phyloP scores from a whole-genome alignment of 2,329 filamentous ascomycete genomes.

The Exophiala alcalophila region DNA sequence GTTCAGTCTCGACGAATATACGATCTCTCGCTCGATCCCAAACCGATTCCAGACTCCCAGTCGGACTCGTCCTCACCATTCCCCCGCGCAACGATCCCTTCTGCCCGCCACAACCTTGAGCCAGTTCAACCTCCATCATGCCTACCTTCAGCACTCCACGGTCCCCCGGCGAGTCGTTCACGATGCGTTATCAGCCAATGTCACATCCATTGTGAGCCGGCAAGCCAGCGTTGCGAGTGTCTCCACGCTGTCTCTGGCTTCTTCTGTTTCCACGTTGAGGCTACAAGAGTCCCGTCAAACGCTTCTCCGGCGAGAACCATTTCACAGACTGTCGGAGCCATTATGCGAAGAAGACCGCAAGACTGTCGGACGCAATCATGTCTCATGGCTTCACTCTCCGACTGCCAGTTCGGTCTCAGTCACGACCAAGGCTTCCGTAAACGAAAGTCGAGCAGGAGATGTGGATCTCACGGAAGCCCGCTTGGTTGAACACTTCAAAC shows the following conservation, averaged over 20 bases:
- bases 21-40: slow-evolving; percentile 15
- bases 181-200: slow-evolving; percentile 9
- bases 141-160: slow-evolving; percentile 22
- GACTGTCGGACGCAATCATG: slow-evolving; percentile 12
- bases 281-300: slow-evolving; percentile 21
- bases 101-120: slow-evolving; percentile 26
- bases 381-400: slow-evolving; percentile 24
- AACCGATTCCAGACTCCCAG: slow-evolving; percentile 17
- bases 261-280: slow-evolving; percentile 22
- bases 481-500: slow-evolving; percentile 32
- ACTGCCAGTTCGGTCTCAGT: slow-evolving; percentile 15
- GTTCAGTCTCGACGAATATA: slow-evolving; percentile 21
- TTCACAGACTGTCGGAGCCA: not conserved
- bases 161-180: slow-evolving; percentile 12
- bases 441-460: not conserved
- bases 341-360: not conserved
- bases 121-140: slow-evolving; percentile 25
- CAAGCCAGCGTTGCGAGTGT: slow-evolving; percentile 25
- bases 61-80: not conserved
- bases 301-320: slow-evolving; percentile 1
- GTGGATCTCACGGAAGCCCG: slow-evolving; percentile 1
- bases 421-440: not conserved
- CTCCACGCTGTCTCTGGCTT: slow-evolving; percentile 18
- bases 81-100: slow-evolving; percentile 14
- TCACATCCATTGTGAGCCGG: slow-evolving; percentile 17